Conservation (phyloP, 1,284 basidiomycete species). For the Gymnopus androsaceus region DNA sequence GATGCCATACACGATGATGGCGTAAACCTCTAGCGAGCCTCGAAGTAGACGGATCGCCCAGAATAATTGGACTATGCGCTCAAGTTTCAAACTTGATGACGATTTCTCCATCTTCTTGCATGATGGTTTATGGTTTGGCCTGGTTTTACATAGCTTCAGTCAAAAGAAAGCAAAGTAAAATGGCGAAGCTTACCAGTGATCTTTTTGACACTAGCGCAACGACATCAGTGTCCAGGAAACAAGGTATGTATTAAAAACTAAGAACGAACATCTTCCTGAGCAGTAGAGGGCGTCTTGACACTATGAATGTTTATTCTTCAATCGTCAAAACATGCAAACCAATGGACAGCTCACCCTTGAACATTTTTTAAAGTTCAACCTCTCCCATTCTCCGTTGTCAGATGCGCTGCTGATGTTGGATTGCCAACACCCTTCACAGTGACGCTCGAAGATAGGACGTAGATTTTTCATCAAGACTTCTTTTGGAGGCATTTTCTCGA, state of each 20-base stretch:
- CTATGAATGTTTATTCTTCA: conserved; percentile 30
- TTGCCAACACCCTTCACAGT: neutral
- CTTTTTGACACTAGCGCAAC: conserved; percentile 13
- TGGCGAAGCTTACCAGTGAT: conserved; percentile 24
- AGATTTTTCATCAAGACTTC: neutral
- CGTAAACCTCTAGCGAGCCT: conserved; percentile 22
- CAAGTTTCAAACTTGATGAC: too few relatives aligned
- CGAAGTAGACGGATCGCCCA: conserved; percentile 20
- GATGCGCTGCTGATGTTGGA: neutral
- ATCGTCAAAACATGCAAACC: neutral
- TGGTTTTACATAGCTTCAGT: neutral
- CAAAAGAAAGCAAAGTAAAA: neutral
- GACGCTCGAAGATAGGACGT: neutral
- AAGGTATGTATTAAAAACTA: neutral
- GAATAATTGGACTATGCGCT: conserved; percentile 24
- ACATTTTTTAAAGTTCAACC: conserved; percentile 3
- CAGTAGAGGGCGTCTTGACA: conserved; percentile 31
- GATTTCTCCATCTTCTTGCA: conserved; percentile 24
- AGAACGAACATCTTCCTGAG: conserved; percentile 22
- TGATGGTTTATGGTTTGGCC: conserved; percentile 25
- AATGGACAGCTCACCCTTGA: conserved; percentile 5
- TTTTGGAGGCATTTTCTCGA: neutral
- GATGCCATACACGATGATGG: conserved; percentile 23
- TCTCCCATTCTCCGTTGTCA: too few relatives aligned
- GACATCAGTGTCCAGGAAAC: neutral